Evolutionary conservation across 2,329 filamentous ascomycete species (phyloP).

Genomic region (Botryosphaeria agaves): DNA sequence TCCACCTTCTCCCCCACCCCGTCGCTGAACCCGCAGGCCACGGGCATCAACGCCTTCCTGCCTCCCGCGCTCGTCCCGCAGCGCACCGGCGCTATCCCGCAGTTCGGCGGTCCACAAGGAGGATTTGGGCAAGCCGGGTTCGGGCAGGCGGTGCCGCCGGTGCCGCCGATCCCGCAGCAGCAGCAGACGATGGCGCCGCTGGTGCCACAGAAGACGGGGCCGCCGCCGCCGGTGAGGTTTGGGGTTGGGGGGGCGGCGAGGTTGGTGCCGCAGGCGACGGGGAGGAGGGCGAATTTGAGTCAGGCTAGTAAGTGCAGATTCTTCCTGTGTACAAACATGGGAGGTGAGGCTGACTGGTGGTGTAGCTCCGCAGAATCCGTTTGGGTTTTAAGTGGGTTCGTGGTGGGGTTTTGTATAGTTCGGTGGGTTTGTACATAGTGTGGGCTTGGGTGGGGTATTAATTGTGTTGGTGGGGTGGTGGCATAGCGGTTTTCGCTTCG

Average conservation of each 20-base stretch:
- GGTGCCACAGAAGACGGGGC: conserved; percentile 65
- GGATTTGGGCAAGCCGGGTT: conserved; percentile 26
- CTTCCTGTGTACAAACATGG: conserved; percentile 3
- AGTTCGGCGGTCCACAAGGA: conserved; percentile 23
- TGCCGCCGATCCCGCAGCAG: conserved; percentile 40
- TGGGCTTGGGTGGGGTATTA: not conserved
- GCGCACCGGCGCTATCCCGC: conserved; percentile 25
- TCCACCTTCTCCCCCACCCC: conserved; percentile 26
- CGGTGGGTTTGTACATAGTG: not conserved
- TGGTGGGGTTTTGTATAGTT: not conserved
- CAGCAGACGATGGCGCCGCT: conserved; percentile 41
- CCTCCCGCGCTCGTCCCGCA: conserved; percentile 28
- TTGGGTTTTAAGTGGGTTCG: conserved; percentile 38
- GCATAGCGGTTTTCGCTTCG: not conserved
- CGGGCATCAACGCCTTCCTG: conserved; percentile 21
- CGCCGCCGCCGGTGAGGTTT: conserved; percentile 75
- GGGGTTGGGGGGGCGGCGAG: conserved; percentile 60
- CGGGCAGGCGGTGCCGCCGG: conserved; percentile 28
- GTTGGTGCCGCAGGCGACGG: conserved; percentile 71
- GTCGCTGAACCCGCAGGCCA: conserved; percentile 34
- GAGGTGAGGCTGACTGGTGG: conserved; percentile 6
- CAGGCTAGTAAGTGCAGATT: conserved; percentile 72
- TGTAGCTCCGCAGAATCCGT: conserved; percentile 50
- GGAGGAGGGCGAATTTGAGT: conserved; percentile 72
- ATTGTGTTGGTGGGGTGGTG: not conserved